Conservation (phyloP, 1,284 basidiomycete species). For the Apiotrichum brassicae region DNA sequence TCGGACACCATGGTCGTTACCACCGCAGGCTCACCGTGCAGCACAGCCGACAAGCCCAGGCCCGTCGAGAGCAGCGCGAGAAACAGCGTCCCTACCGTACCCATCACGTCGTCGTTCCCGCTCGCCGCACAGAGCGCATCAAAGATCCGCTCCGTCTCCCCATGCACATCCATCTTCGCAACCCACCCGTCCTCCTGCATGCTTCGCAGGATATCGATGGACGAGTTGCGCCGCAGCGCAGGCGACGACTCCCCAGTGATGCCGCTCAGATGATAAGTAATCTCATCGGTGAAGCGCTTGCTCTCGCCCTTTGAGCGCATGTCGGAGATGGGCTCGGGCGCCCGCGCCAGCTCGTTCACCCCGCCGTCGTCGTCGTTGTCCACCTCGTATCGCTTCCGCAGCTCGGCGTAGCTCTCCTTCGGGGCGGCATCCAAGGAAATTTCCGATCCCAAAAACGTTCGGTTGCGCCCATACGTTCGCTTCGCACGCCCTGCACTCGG, state of each 20-base stretch:
- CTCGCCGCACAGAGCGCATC: constrained; percentile 16
- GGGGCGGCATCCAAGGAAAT: constrained; percentile 1
- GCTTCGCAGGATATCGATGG: constrained; percentile 35
- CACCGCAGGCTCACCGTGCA: constrained; percentile 12
- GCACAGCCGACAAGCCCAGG: constrained; percentile 16
- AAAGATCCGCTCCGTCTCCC: constrained; percentile 36
- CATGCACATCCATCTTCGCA: constrained; percentile 34
- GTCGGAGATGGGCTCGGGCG: constrained; percentile 38
- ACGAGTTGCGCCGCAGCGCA: constrained; percentile 28
- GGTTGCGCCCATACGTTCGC: constrained; percentile 30
- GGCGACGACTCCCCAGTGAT: constrained; percentile 20
- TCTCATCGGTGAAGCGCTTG: constrained; percentile 41
- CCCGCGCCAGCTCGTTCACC: constrained; percentile 18
- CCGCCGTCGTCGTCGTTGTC: constrained; percentile 25
- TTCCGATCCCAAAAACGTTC: constrained; percentile 21
- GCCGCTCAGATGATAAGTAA: constrained; percentile 35
- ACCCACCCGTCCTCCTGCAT: constrained; percentile 37
- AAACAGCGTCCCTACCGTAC: constrained; percentile 25
- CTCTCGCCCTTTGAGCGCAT: constrained; percentile 44
- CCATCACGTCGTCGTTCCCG: constrained; percentile 27
- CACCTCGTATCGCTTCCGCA: constrained; percentile 39
- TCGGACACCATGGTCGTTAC: constrained; percentile 8
- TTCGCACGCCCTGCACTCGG: constrained; percentile 19
- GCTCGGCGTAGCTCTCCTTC: constrained; percentile 37
- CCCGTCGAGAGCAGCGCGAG: constrained; percentile 18